These are phyloP conservation scores for Acephala macrosclerotiorum DNA, from an alignment of 2,329 filamentous ascomycete species.

Conservation along the genomic window DNA sequence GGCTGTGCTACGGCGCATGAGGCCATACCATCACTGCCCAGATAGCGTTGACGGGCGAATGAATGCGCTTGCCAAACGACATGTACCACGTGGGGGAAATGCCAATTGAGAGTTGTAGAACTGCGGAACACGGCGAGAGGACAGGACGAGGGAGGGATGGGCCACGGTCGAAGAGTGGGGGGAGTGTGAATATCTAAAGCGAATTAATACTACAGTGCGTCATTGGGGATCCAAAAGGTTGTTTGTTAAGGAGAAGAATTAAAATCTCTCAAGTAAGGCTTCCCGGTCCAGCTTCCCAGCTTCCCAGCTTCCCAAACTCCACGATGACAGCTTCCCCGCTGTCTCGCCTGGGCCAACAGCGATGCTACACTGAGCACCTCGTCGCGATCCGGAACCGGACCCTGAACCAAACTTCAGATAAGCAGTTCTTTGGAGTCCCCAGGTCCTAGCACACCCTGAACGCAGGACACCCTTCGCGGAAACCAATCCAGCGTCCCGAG, in stretches of 20 bases:
- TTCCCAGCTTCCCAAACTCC: background rate
- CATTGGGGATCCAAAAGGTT: slow-evolving; percentile 1
- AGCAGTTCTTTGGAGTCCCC: too few species aligned
- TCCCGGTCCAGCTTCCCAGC: background rate
- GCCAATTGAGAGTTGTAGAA: background rate
- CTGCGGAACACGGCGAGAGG: background rate
- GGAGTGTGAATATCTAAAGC: background rate
- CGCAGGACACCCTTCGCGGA: background rate
- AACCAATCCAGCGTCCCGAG: background rate
- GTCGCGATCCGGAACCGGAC: background rate
- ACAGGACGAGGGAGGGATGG: background rate
- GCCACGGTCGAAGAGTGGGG: background rate
- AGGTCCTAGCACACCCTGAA: background rate
- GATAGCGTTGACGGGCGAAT: background rate
- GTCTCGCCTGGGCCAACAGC: background rate
- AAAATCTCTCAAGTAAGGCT: slow-evolving; percentile 12
- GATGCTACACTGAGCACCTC: background rate
- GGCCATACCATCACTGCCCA: slow-evolving; percentile 3
- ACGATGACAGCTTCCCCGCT: slow-evolving; percentile 3
- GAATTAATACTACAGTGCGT: background rate
- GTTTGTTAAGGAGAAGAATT: background rate
- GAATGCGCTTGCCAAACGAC: background rate
- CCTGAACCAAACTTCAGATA: slow-evolving; percentile 1
- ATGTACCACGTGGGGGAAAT: slow-evolving; percentile 7
- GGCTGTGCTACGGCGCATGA: slow-evolving; percentile 8